Evolutionary conservation across 169 alveolate genomes (phyloP), one percentile per base, ranked within the genome.

Genomic region (Plasmodium cynomolgi): DNA sequence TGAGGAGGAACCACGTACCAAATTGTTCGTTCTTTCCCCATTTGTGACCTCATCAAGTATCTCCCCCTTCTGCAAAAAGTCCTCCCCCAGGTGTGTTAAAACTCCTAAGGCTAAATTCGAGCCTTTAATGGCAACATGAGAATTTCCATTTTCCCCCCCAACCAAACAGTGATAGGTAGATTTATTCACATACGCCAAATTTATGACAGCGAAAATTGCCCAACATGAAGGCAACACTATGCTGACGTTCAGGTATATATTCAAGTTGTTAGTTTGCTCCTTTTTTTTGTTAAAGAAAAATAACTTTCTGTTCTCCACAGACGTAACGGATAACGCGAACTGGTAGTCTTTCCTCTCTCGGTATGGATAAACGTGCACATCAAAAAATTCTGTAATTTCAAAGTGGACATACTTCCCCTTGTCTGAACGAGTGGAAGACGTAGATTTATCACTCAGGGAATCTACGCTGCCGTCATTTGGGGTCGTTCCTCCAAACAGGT

Each of bases 71-170:
- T 58, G 74, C 31, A 58, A 44, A 23, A 44, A 34, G 31, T 79
- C 56, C 56, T 80, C 71, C 47, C 71, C 56, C 58, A 20, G 3
- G 33, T 77, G 58, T 62, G 71, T 68, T 39, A 88, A 80, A 80
- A 88, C 94, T 11, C 94, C 94, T 88, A 88, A 33, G 11, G 91
- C 29, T 50, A 88, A 79, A 58, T 62, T 75, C 11, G 47, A 56
- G 8, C 82, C 82, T 79, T 88, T 50, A 31, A 88, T 80, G 50
- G 62, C 86, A 39, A 88, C 50, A 34, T 88, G 94, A 17, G 91
- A 77, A 26, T 34, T 79, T 20, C 94, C 94, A 88, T 88, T 54
- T 80, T 17, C 23, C 8, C 94, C 94, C 13, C 94, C 94, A 31
- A 88, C 81, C 56, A 88, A 88, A 80, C 94, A 88, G 47, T 79